phyloP scores from a whole-genome alignment of 1,284 basidiomycete genomes.

The Anthracocystis panici-leucophaei region DNA sequence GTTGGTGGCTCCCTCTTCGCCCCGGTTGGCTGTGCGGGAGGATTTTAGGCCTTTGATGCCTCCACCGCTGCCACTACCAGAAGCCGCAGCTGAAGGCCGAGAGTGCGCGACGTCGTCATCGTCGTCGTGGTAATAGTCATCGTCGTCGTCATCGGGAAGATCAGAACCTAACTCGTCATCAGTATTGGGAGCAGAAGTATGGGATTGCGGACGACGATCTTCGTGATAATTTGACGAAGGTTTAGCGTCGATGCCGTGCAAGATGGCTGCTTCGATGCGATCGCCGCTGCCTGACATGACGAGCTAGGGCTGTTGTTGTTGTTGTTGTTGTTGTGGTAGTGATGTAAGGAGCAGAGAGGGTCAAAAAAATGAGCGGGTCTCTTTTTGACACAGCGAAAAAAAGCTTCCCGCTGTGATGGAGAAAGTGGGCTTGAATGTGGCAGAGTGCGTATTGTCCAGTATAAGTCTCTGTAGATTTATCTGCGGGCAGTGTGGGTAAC shows the following conservation, averaged over 20 bases:
- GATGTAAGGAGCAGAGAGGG: not conserved
- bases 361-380: not conserved
- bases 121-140: conserved; percentile 22
- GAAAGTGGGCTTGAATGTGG: too few species aligned
- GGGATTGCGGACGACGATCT: conserved; percentile 34
- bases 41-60: conserved; percentile 17
- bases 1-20: conserved; percentile 39
- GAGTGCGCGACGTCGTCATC: conserved; percentile 9
- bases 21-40: conserved; percentile 24
- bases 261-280: conserved; percentile 46
- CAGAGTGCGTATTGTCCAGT: not conserved
- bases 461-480: too few species aligned
- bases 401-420: too few species aligned
- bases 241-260: conserved; percentile 42
- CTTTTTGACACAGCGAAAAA: not conserved
- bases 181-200: conserved; percentile 35
- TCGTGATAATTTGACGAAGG: conserved; percentile 30
- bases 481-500: too few species aligned
- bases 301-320: not conserved
- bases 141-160: conserved; percentile 30
- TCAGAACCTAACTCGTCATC: conserved; percentile 59
- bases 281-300: conserved; percentile 41
- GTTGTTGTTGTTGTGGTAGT: too few species aligned
- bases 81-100: conserved; percentile 4
- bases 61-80: not conserved